Conservation (phyloP, 75 land plant genomes). For the Ceratopteris richardii region DNA sequence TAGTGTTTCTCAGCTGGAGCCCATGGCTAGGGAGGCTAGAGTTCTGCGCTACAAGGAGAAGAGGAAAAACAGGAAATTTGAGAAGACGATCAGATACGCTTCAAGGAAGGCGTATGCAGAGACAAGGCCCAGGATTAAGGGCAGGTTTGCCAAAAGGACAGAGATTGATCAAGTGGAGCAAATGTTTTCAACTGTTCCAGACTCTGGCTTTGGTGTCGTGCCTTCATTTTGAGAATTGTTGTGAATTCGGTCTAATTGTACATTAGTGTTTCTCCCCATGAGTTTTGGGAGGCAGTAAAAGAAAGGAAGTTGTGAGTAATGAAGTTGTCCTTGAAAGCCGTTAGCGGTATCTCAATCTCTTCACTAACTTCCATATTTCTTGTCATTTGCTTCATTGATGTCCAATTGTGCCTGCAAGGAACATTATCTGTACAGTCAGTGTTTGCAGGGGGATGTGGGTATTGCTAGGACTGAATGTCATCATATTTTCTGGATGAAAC, state of each 20-base stretch:
- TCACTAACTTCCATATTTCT: no score
- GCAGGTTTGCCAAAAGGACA: constrained; percentile 68
- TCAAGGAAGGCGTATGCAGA: constrained; percentile 86
- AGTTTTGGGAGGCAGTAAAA: not conserved
- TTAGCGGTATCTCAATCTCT: no score
- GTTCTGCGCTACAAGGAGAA: constrained; percentile 83
- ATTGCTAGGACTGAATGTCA: no score
- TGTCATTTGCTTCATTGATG: no score
- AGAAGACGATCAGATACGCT: constrained; percentile 78
- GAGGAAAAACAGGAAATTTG: constrained; percentile 77
- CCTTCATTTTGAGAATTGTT: constrained; percentile 37
- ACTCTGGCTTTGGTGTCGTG: constrained; percentile 52
- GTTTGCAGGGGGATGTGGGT: no score
- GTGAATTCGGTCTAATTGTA: not conserved
- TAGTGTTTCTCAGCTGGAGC: constrained; percentile 1
- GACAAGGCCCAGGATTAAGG: constrained; percentile 71
- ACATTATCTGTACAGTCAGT: no score
- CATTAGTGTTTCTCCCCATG: no score
- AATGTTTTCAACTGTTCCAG: constrained; percentile 19
- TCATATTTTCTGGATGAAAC: no score
- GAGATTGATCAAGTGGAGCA: constrained; percentile 26
- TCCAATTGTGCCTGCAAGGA: no score
- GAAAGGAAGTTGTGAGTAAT: no score
- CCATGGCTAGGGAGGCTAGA: constrained; percentile 69
- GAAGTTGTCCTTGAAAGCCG: no score